These are phyloP conservation scores for Herpetospermum pedunculosum DNA, from an alignment of 306 rosid genomes.

Conservation along the genomic window DNA sequence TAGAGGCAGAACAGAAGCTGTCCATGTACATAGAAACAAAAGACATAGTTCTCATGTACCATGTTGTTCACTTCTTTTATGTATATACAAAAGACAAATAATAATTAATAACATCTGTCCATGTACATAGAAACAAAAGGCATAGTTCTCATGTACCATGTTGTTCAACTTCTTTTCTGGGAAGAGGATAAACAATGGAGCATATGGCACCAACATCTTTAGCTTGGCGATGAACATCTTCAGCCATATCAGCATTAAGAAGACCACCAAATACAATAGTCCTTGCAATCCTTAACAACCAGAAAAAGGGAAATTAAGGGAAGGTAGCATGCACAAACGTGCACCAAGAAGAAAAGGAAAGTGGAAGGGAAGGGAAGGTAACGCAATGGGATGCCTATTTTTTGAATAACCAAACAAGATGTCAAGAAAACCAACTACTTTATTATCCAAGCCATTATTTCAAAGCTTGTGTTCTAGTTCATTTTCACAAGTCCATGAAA, in stretches of 20 bases:
- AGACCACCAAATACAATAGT: conserved; percentile 83
- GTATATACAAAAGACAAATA: neutral
- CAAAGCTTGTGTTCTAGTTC: neutral
- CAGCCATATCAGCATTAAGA: conserved; percentile 57
- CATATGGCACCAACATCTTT: conserved; percentile 57
- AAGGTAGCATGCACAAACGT: neutral
- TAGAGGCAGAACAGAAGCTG: neutral
- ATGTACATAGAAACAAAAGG: neutral
- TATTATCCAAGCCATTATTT: neutral
- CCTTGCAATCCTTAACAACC: conserved; percentile 72
- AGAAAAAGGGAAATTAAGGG: conserved; percentile 13
- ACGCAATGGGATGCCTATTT: neutral
- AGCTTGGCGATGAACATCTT: conserved; percentile 56
- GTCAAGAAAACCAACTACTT: neutral
- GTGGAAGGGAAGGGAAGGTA: neutral
- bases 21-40: no score
- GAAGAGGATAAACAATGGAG: conserved; percentile 68
- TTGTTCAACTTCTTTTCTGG: conserved; percentile 52
- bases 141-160: conserved; percentile 31
- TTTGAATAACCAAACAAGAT: neutral
- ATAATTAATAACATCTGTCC: neutral
- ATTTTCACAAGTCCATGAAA: neutral
- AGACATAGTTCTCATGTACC: no score
- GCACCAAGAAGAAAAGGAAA: neutral
- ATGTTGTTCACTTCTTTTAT: no score